Evolutionary conservation across 164 flowering plant species (phyloP), one percentile per base, ranked within the genome.

Genomic region (Macadamia integrifolia): DNA sequence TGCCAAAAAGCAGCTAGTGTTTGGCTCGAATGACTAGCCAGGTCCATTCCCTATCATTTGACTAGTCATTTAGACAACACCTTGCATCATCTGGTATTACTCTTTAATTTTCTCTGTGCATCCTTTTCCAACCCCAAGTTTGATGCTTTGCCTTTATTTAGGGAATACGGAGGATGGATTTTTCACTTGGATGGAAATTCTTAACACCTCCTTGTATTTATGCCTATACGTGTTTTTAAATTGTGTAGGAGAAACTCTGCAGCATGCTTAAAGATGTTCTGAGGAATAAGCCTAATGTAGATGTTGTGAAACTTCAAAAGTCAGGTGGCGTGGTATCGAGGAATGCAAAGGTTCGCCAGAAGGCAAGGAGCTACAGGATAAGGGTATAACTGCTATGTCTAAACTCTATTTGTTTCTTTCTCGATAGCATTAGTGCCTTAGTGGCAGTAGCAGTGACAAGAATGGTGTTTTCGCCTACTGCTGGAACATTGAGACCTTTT

Each of bases 291-390:
- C 81, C 92, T 58, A 84, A 85, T 68, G 89, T 92, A 69, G 99
- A 94, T 81, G 93, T 92, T 62, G 99, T 94, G 69, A 94, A 92
- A 77, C 99, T 92, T 78, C 99, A 94, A 68, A 90, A 80, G 75
- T 94, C 97, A 44, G 99, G 99, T 66, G 97, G 97, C 61, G 97
- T 92, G 65, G 99, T 90, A 8, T 85, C 95, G 58, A 82, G 99
- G 75, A 89, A 82, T 72, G 72, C 84, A 48, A 88, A 87, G 75
- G 75, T 80, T 60, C 91, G 97, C 56, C 91, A 88, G 68, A 88
- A 81, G 78, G 56, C 90, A 71, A 84, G 97, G 72, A 80, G 84
- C 75, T 72, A 65, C 72, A 85, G 86, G 79, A 92, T 92, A 80
- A 84, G 90, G 93, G 97, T 93, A 84, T 23, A 72, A 48, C 32